Percentiles rank a stretch among this genome's conserved stretches.
These are phyloP conservation scores for Russula olivacea DNA, from an alignment of 768 basidiomycete genomes.

Conservation along the genomic window DNA sequence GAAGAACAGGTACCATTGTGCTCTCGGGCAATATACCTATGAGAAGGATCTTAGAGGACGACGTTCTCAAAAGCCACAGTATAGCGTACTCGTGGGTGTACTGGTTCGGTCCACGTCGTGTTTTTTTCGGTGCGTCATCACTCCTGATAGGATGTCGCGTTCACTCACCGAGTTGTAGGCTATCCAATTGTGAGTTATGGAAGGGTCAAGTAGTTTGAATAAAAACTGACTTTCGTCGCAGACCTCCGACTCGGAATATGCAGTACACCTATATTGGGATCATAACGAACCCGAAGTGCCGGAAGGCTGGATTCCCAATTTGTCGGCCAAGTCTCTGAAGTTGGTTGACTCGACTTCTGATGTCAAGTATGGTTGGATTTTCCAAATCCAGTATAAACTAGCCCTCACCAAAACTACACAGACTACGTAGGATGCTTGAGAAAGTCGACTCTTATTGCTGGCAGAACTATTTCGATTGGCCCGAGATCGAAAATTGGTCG, in stretches of 20 bases:
- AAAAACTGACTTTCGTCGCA: not conserved
- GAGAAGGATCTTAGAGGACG: constrained; percentile 14
- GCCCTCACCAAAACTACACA: constrained; percentile 1
- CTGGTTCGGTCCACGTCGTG: constrained; percentile 20
- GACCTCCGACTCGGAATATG: constrained; percentile 8
- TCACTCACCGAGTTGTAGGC: constrained; percentile 4
- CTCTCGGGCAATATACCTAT: constrained; percentile 14
- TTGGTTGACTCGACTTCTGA: constrained; percentile 8
- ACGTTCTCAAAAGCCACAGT: not conserved
- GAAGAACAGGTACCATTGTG: constrained; percentile 9
- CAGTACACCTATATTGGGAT: constrained; percentile 19
- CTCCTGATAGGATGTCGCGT: not conserved
- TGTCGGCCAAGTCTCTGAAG: constrained; percentile 5
- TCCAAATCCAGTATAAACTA: not conserved
- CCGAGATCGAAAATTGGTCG: constrained; percentile 22
- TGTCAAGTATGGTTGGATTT: constrained; percentile 2
- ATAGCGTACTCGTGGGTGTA: constrained; percentile 9
- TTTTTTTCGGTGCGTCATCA: constrained; percentile 14
- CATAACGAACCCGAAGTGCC: constrained; percentile 14
- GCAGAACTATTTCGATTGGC: constrained; percentile 14
- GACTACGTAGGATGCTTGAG: constrained; percentile 12
- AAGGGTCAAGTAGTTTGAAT: not conserved
- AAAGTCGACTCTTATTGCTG: constrained; percentile 13
- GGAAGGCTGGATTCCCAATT: constrained; percentile 18
- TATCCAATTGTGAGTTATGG: constrained; percentile 21